phyloP scores from a whole-genome alignment of 495 filamentous ascomycete species.

The Aspergillus bridgeri region DNA sequence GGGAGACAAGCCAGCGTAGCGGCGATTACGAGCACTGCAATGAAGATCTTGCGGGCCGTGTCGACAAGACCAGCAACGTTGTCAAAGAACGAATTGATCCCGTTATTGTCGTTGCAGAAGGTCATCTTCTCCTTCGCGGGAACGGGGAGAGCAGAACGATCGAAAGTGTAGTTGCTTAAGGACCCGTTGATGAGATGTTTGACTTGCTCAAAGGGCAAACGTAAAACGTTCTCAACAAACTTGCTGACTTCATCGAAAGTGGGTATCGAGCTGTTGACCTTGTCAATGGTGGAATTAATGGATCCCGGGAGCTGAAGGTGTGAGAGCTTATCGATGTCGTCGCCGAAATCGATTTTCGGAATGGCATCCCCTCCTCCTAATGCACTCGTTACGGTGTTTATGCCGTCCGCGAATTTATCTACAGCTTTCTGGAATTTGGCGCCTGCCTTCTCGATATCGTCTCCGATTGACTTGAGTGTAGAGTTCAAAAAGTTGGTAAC shows the following conservation, averaged over 20 bases:
- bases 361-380: constrained; percentile 31
- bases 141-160: constrained; percentile 71
- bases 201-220: constrained; percentile 71
- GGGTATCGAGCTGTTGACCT: constrained; percentile 73
- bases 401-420: constrained; percentile 49
- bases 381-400: constrained; percentile 36
- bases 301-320: constrained; percentile 62
- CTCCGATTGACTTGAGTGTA: constrained; percentile 61
- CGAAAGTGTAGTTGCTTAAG: constrained; percentile 69
- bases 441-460: constrained; percentile 55
- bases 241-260: constrained; percentile 80
- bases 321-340: constrained; percentile 59
- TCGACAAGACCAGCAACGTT: constrained; percentile 56
- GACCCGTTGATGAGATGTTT: constrained; percentile 65
- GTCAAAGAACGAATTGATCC: constrained; percentile 84
- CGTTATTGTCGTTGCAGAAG: constrained; percentile 84
- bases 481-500: constrained; percentile 70
- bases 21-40: constrained; percentile 63
- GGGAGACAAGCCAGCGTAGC: constrained; percentile 71
- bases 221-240: constrained; percentile 65
- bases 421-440: constrained; percentile 56
- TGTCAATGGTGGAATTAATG: constrained; percentile 59
- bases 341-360: constrained; percentile 57
- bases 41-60: constrained; percentile 68
- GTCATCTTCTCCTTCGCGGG: constrained; percentile 74